These are phyloP conservation scores for Cenococcum geophilum DNA, from an alignment of 495 filamentous ascomycete species.

Conservation along the genomic window DNA sequence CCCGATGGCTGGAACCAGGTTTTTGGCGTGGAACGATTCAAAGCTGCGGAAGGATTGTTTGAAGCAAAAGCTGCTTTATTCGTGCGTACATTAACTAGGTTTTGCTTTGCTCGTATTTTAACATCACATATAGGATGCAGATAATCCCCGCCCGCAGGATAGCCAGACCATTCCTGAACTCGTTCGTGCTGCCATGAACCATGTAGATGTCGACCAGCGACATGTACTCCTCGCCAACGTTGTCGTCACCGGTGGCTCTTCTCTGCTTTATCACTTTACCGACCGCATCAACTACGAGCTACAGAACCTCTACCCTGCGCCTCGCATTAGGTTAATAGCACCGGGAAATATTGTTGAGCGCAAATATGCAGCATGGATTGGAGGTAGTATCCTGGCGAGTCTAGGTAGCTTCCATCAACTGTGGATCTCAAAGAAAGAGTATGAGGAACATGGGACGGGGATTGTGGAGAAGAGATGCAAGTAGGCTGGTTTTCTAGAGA, in stretches of 20 bases:
- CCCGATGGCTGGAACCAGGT: conserved; percentile 92
- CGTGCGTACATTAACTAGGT: conserved; percentile 9
- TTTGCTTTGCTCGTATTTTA: not conserved
- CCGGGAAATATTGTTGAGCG: conserved; percentile 80
- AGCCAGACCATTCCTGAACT: conserved; percentile 73
- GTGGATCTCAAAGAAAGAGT: conserved; percentile 89
- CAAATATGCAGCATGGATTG: conserved; percentile 89
- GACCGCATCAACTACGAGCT: conserved; percentile 84
- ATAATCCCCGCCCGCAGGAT: conserved; percentile 50
- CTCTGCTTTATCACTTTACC: conserved; percentile 79
- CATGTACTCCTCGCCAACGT: conserved; percentile 76
- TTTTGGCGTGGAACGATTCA: conserved; percentile 80
- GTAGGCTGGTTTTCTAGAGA: conserved; percentile 37
- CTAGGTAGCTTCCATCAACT: conserved; percentile 99
- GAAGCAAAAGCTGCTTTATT: conserved; percentile 63
- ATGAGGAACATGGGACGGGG: conserved; percentile 64
- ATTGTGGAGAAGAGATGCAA: conserved; percentile 77
- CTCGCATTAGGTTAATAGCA: conserved; percentile 75
- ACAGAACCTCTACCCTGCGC: conserved; percentile 66
- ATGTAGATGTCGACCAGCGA: conserved; percentile 84
- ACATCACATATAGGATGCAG: conserved; percentile 32
- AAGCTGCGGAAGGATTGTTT: conserved; percentile 79
- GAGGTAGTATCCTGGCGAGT: conserved; percentile 91
- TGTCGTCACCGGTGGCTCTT: conserved; percentile 85
- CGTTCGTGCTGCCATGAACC: conserved; percentile 66